Evolutionary conservation across 768 basidiomycete species (phyloP), one percentile per base, ranked within the genome.

Genomic region (Leccinellum luteum): DNA sequence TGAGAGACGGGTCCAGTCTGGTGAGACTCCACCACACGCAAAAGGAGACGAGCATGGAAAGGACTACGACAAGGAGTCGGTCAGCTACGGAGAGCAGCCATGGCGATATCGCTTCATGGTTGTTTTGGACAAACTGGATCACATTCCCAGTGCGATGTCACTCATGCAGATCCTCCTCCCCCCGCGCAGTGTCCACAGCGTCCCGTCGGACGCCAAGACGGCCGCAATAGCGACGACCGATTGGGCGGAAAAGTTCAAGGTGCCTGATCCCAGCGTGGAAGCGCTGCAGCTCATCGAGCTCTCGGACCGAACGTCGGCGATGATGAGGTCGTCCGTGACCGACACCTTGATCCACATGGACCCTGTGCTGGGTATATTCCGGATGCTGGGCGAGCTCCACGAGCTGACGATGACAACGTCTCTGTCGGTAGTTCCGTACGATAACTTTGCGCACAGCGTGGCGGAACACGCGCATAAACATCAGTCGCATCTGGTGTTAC

Each of bases 251-350:
- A 56, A 48, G 17, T 9, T 52, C 3, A 68, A 60, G 28, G 38
- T 56, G 17, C 65, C 67, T 7, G 63, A 65, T n/a, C 69, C 89
- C 23, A 72, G 70, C n/a, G 68, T 89, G 6, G 85, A 90, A 51
- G 94, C 93, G 0, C 78, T 98, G 7, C 87, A 94, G 6, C 80
- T 98, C 15, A 88, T 98, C 60, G 94, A 97, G 70, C 77, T 88
- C 23, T 84, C 85, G 0, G 85, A 87, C 55, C 81, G 87, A 30
- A 82, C 83, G 1, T 83, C 81, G 9, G 82, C 82, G 1, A 81
- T 87, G 64, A 85, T 89, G 81, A 81, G 79, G 57, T 81, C 81
- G 63, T 83, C 91, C 51, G 79, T 72, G 2, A 81, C 84, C 0
- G 87, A 92, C 47, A 79, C 84, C 1, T 75, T 94, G 35, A 75